Conservation (phyloP, 164 flowering plant species). For the Paratinospora sagittata region DNA sequence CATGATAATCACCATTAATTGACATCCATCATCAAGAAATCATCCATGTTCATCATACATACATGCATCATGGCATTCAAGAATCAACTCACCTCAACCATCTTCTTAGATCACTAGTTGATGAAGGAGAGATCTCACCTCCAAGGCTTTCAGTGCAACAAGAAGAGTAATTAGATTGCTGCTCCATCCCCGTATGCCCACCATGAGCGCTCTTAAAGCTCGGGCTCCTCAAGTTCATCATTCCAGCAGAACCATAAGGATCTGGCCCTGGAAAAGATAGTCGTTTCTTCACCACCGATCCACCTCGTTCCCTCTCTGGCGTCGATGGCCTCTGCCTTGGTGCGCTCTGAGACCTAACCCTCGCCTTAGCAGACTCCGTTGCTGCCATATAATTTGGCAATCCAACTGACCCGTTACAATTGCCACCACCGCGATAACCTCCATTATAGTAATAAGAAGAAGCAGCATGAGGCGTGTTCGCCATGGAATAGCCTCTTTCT, state of each 20-base stretch:
- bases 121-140: slow-evolving; percentile 55
- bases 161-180: slow-evolving; percentile 35
- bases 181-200: slow-evolving; percentile 30
- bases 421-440: background rate
- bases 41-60: background rate
- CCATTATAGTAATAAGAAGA: slow-evolving; percentile 15
- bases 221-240: slow-evolving; percentile 37
- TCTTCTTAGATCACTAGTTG: slow-evolving; percentile 50
- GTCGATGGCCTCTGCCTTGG: slow-evolving; percentile 54
- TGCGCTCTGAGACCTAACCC: slow-evolving; percentile 56
- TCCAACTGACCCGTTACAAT: slow-evolving; percentile 4
- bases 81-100: slow-evolving; percentile 41
- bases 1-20: background rate
- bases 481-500: slow-evolving; percentile 32
- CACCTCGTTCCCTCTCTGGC: slow-evolving; percentile 50
- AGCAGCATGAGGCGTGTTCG: slow-evolving; percentile 33
- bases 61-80: background rate
- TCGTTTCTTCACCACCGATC: slow-evolving; percentile 53
- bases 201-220: slow-evolving; percentile 43
- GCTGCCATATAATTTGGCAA: slow-evolving; percentile 86
- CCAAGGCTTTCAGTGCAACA: slow-evolving; percentile 40
- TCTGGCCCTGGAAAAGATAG: slow-evolving; percentile 56
- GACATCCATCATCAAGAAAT: background rate
- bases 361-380: slow-evolving; percentile 81
- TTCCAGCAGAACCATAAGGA: slow-evolving; percentile 11